These are phyloP conservation scores for Malassezia nana DNA, from an alignment of 1,284 basidiomycete species.

Conservation along the genomic window DNA sequence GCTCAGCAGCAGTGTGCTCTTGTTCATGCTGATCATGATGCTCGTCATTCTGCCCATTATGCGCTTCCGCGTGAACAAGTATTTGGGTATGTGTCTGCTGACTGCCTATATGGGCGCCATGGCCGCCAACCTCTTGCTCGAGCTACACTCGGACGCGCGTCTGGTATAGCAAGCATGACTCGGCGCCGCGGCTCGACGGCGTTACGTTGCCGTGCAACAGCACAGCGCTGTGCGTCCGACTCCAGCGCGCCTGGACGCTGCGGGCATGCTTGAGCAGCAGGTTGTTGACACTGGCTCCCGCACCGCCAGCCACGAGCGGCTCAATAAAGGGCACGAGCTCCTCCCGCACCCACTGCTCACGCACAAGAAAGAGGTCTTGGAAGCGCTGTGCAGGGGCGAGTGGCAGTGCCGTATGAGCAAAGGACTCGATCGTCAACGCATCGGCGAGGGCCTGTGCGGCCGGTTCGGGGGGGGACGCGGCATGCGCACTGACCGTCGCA, in stretches of 20 bases:
- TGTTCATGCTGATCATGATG: slow-evolving; percentile 62
- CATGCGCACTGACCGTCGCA: slow-evolving; percentile 11
- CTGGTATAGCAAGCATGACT: slow-evolving; percentile 12
- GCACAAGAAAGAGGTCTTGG: slow-evolving; percentile 38
- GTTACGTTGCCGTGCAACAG: slow-evolving; percentile 2
- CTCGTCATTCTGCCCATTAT: slow-evolving; percentile 71
- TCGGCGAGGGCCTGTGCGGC: slow-evolving; percentile 12
- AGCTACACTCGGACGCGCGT: slow-evolving; percentile 13
- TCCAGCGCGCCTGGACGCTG: slow-evolving; percentile 8
- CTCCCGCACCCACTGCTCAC: slow-evolving; percentile 35
- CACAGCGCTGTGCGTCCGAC: slow-evolving; percentile 6
- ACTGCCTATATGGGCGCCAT: slow-evolving; percentile 54
- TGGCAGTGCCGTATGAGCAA: slow-evolving; percentile 34
- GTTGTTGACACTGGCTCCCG: slow-evolving; percentile 23
- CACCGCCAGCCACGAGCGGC: slow-evolving; percentile 12
- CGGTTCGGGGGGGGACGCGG: background rate
- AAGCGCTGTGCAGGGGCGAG: slow-evolving; percentile 38
- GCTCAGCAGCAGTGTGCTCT: slow-evolving; percentile 49
- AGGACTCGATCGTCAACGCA: slow-evolving; percentile 29
- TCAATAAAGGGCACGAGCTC: slow-evolving; percentile 48
- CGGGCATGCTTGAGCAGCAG: slow-evolving; percentile 28
- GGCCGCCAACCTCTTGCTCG: slow-evolving; percentile 5
- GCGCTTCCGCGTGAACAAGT: slow-evolving; percentile 63
- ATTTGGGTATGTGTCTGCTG: slow-evolving; percentile 70
- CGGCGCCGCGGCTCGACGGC: background rate